phyloP scores from a whole-genome alignment of 2,329 filamentous ascomycete species.

The Fonsecaea erecta region DNA sequence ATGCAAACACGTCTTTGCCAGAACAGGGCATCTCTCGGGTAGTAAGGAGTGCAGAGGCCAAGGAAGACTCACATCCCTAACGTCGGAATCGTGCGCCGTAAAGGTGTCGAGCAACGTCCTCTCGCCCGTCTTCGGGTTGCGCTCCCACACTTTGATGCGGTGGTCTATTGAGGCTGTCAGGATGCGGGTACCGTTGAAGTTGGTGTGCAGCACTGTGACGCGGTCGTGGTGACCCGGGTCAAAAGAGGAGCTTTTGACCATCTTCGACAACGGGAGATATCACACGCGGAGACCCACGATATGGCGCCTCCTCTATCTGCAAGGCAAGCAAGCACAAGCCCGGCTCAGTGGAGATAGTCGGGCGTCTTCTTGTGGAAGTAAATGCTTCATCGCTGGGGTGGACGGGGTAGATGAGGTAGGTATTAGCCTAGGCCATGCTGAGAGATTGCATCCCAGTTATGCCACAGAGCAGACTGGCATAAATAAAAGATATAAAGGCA shows the following conservation, averaged over 20 bases:
- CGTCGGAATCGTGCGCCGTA: constrained; percentile 87
- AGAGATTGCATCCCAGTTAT: neutral
- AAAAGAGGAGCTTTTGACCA: constrained; percentile 44
- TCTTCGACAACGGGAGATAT: neutral
- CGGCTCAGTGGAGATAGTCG: neutral
- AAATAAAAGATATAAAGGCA: neutral
- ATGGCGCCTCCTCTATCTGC: neutral
- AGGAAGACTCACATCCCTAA: constrained; percentile 71
- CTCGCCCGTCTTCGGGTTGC: constrained; percentile 71
- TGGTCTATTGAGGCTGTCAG: constrained; percentile 91
- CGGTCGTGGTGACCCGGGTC: constrained; percentile 62
- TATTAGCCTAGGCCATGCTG: neutral
- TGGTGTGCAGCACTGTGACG: constrained; percentile 85
- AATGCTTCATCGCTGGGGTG: neutral
- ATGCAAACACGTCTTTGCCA: neutral
- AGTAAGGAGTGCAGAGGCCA: too few species aligned
- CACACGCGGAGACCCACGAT: neutral
- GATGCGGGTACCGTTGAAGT: constrained; percentile 88
- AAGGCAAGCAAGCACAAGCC: neutral
- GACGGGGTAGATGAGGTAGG: neutral
- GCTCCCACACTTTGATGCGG: constrained; percentile 88
- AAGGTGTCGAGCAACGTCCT: constrained; percentile 82
- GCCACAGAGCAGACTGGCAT: neutral
- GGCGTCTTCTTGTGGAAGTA: neutral
- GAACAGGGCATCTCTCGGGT: too few species aligned